Evolutionary conservation across 1,139 yeast genomes (phyloP), one percentile per base, ranked within the genome.

Genomic region (Candida freyschussii): DNA sequence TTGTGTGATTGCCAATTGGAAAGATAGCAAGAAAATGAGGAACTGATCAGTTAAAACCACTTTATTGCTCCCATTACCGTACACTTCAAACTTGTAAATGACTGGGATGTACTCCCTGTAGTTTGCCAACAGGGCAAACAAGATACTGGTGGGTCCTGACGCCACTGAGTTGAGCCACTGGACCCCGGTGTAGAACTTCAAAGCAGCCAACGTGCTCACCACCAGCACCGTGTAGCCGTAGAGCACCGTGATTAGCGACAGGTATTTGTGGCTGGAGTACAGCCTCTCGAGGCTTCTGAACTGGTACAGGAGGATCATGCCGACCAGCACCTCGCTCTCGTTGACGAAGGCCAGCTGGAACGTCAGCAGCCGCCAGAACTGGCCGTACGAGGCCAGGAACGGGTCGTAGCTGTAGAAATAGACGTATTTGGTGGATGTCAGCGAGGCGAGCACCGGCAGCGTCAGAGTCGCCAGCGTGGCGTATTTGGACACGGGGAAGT

Each of bases 121-220:
- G 34, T 78, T 71, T 14, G 75, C 69, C 37, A 79, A 62, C 23
- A 81, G 54, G 2, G 82, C 76, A 34, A 80, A 73, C 7, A 81
- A 29, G 1, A 80, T 48, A 0, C 81, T 78, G 22, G 78, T 62
- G 3, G 89, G 86, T 0, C 93, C 93, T 0, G 85, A 64, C 2
- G 61, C 60, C 13, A 55, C 27, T 3, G 24, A 56, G 54, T 63
- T 57, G 43, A 63, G 25, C 57, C 54, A 24, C 47, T 30, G 27
- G 11, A 43, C 17, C 6, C 44, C 48, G 6, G 50, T 45, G 29
- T 48, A 64, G 26, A 47, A 28, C 29, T 54, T 49, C 23, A 74
- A 63, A 14, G 67, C 37, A 17, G 65, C 56, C 54, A 75, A 57
- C 5, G 52, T 23, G 4, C 59, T 44, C 4, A 54, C 45, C 2